These are phyloP conservation scores for Flaveria floridana DNA, from an alignment of 140 eudicot species.

Conservation along the genomic window DNA sequence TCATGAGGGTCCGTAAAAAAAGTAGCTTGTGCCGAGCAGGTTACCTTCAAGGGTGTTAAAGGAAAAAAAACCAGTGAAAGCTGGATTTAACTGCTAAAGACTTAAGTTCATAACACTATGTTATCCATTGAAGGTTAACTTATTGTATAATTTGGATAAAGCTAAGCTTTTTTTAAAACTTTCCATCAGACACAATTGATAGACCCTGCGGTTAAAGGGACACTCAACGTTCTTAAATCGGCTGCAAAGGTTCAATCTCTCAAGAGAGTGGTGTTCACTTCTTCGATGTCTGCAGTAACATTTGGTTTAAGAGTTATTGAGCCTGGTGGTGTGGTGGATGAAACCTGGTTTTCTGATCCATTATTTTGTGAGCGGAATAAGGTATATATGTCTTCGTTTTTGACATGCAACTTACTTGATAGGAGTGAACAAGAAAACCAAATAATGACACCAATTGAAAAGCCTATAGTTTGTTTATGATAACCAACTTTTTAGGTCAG, in stretches of 20 bases:
- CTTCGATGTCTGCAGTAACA: conserved; percentile 41
- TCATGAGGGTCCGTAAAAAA: neutral
- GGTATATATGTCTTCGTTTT: conserved; percentile 19
- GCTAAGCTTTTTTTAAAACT: neutral
- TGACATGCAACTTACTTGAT: neutral
- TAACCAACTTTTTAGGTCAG: neutral
- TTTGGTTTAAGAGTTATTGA: neutral
- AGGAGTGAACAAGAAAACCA: neutral
- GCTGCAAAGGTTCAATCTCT: conserved; percentile 35
- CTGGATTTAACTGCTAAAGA: too few relatives aligned
- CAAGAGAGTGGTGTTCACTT: conserved; percentile 43
- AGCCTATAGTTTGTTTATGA: neutral
- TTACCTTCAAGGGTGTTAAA: too few relatives aligned
- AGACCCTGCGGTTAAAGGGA: conserved; percentile 48
- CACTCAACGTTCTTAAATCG: conserved; percentile 43
- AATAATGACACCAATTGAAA: neutral
- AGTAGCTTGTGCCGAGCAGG: too few relatives aligned
- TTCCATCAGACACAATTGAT: conserved; percentile 12
- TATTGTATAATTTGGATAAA: neutral
- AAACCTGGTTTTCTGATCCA: conserved; percentile 53
- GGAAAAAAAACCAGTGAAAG: too few relatives aligned
- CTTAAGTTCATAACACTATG: too few relatives aligned
- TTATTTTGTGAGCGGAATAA: conserved; percentile 29
- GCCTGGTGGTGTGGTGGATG: conserved; percentile 43
- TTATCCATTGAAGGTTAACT: neutral